A percentile compares a stretch with the other conserved stretches of the same genome.
Evolutionary conservation across 139 green algal species (phyloP).

Genomic region (Chlorella sorokiniana): DNA sequence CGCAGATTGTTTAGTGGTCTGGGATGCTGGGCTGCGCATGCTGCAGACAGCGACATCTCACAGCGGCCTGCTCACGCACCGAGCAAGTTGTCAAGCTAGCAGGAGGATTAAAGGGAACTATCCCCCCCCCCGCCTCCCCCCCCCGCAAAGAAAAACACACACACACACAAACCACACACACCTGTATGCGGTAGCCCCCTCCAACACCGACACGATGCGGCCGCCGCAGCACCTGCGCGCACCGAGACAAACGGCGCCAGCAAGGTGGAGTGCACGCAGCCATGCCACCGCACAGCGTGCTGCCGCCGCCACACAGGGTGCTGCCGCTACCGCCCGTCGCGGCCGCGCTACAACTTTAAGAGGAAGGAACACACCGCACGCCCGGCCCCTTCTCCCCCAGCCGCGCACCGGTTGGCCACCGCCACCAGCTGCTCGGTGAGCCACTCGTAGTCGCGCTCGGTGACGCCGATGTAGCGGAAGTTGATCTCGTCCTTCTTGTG

Average conservation of each 20-base stretch:
- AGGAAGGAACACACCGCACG: too few species aligned
- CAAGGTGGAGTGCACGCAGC: not conserved
- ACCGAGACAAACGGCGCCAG: not conserved
- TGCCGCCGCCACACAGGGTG: not conserved
- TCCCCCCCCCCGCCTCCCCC: too few species aligned
- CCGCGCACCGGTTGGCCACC: constrained; percentile 43
- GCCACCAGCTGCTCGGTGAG: constrained; percentile 85
- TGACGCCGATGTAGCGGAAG: constrained; percentile 82
- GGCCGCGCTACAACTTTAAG: too few species aligned
- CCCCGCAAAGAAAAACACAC: not conserved
- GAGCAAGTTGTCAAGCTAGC: not conserved
- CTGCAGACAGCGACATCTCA: not conserved
- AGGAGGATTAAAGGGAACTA: too few species aligned
- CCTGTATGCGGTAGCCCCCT: constrained; percentile 94
- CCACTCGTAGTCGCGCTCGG: constrained; percentile 92
- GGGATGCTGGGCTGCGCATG: too few species aligned
- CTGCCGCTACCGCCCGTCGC: too few species aligned
- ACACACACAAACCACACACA: constrained; percentile 46
- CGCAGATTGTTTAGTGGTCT: not conserved
- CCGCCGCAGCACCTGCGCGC: constrained; percentile 75
- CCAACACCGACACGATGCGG: constrained; percentile 83
- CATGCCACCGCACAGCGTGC: not conserved
- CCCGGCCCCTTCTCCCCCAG: not conserved
- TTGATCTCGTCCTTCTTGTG: constrained; percentile 90
- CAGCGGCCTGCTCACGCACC: too few species aligned